Evolutionary conservation across 441 rosid genomes (phyloP).

Genomic region (Breynia disticha): DNA sequence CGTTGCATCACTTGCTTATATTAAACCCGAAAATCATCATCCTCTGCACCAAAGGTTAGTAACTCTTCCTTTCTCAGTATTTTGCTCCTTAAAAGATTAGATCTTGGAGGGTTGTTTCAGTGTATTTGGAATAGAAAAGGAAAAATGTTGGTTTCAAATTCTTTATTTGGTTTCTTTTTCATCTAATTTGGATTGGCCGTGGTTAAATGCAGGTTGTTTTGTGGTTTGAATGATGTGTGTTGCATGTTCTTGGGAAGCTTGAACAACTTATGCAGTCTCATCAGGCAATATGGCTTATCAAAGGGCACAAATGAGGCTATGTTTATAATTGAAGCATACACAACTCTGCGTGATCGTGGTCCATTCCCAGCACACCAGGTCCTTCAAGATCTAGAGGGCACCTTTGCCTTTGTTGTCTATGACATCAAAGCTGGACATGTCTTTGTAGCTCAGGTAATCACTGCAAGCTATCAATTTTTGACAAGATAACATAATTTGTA

Average conservation of each 20-base stretch:
- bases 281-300: slow-evolving; percentile 65
- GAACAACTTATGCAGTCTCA: slow-evolving; percentile 56
- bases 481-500: no score
- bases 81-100: background rate
- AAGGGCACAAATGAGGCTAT: slow-evolving; percentile 68
- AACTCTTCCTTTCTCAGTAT: background rate
- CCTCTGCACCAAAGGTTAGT: slow-evolving; percentile 39
- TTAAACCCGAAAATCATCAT: slow-evolving; percentile 30
- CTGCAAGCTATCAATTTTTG: no score
- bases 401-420: slow-evolving; percentile 73
- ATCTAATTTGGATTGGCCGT: no score
- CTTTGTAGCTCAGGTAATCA: slow-evolving; percentile 61
- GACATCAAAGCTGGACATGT: slow-evolving; percentile 58
- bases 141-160: no score
- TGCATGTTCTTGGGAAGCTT: slow-evolving; percentile 79
- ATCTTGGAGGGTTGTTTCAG: background rate
- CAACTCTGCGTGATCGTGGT: slow-evolving; percentile 85
- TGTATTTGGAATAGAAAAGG: no score
- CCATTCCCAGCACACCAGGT: slow-evolving; percentile 94
- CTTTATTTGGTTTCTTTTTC: no score
- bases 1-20: slow-evolving; percentile 54
- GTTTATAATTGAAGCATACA: slow-evolving; percentile 71
- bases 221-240: slow-evolving; percentile 66
- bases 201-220: slow-evolving; percentile 48
- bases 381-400: slow-evolving; percentile 72